Evolutionary conservation across 2,329 filamentous ascomycete species (phyloP), one percentile per base, ranked within the genome.

Genomic region (Penicillium sp.): DNA sequence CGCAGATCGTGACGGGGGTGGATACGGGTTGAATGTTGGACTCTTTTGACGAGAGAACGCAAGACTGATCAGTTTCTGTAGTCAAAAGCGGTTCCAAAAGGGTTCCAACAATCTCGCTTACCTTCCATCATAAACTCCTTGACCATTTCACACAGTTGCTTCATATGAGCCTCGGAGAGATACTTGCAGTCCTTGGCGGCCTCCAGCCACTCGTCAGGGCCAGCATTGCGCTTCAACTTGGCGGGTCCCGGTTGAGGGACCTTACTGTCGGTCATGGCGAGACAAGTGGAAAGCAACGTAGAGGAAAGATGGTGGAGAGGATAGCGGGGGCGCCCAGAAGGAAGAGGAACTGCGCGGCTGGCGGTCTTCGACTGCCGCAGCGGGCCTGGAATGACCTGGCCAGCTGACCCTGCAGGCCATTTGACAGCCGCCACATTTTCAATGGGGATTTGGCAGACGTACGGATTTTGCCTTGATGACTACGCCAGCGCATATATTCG

Each of bases 81-180:
- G 18, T 18, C 18, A 18, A 18, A 18, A 18, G 18, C 18, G 3
- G 3, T 2, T 2, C 3, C 18, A 18, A 18, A 3, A 18, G 18
- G 18, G 18, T 18, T 18, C 18, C 18, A 18, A 18, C 18, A n/a
- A 37, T 13, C 4, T 13, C 8, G 1, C 56, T 63, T 68, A 93
- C 89, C 89, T 78, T 98, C 93, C 93, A 98, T 98, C 63, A 98
- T 79, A 57, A 89, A 94, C 73, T 97, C 93, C 76, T 98, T 98
- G 52, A 97, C 93, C 67, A 95, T 95, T 75, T 98, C 93, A 70
- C 93, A 98, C 42, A 98, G 80, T 70, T 95, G 88, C 78, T 98
- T 98, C 93, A 98, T 98, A 64, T 94, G 89, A 53, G 85, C 76
- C 73, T 98, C 93, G 43, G 93, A 93, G 45, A 98, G 80, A 69